Conservation (phyloP, 805 yeast genomes). For the Yueomyces sinensis region DNA sequence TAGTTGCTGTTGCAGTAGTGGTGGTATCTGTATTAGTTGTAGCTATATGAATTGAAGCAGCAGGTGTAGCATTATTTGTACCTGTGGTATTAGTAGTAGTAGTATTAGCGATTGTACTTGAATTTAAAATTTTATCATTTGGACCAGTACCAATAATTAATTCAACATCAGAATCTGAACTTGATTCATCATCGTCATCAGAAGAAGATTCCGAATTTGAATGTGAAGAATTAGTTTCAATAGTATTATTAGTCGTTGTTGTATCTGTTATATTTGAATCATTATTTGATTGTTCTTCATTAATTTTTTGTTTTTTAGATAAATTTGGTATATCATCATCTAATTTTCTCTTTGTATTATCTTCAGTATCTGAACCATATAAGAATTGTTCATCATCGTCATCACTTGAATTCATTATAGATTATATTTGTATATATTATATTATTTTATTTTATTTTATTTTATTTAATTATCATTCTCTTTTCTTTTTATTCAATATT, state of each 20-base stretch:
- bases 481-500: no score
- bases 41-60: constrained; percentile 1
- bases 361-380: constrained; percentile 23
- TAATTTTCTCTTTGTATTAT: constrained; percentile 3
- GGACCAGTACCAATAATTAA: constrained; percentile 52
- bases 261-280: background rate
- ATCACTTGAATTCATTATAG: constrained; percentile 23
- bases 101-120: constrained; percentile 9
- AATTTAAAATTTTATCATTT: constrained; percentile 16
- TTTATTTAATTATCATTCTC: no score
- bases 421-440: no score
- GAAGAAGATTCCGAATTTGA: constrained; percentile 35
- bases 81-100: constrained; percentile 7
- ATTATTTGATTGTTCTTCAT: background rate
- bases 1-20: constrained; percentile 9
- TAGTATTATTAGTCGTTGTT: no score
- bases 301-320: constrained; percentile 13
- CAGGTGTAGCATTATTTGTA: background rate
- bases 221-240: no score
- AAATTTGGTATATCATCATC: background rate
- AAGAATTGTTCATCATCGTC: constrained; percentile 24
- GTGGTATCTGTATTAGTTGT: constrained; percentile 7
- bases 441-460: no score
- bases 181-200: constrained; percentile 28
- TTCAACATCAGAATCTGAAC: constrained; percentile 59